phyloP scores from a whole-genome alignment of 176 grass and related monocot genomes.

The Ampelocalamus luodianensis region DNA sequence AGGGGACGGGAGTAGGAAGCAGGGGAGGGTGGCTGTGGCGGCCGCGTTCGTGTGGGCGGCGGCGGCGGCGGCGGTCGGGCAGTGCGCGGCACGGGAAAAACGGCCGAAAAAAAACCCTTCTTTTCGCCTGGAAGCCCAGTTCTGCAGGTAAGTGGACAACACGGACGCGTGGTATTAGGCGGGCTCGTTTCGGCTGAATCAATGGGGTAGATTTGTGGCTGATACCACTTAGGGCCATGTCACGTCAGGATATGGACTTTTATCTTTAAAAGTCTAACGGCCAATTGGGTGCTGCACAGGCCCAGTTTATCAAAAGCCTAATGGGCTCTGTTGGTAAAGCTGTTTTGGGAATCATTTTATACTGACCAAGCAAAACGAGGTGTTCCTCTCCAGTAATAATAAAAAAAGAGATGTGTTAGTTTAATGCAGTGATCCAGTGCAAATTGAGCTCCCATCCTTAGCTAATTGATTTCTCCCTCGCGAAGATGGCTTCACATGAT shows the following conservation, averaged over 20 bases:
- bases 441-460: conserved; percentile 5
- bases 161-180: not conserved
- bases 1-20: not conserved
- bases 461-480: not conserved
- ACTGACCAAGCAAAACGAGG: not conserved
- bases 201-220: accelerated
- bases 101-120: conserved; percentile 28
- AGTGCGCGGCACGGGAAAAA: conserved; percentile 3
- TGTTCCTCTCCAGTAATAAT: too few relatives aligned
- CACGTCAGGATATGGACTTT: not conserved
- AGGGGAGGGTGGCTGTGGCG: not conserved
- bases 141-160: not conserved
- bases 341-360: not conserved
- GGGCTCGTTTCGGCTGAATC: not conserved
- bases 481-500: not conserved
- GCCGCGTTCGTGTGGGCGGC: not conserved
- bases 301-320: not conserved
- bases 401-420: not conserved
- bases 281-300: not conserved
- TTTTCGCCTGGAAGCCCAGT: not conserved
- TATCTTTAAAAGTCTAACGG: not conserved
- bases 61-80: conserved; percentile 29
- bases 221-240: not conserved
- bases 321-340: not conserved
- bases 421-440: not conserved